Evolutionary conservation across 139 green algal genomes (phyloP).

Genomic region (Micractinium conductrix): DNA sequence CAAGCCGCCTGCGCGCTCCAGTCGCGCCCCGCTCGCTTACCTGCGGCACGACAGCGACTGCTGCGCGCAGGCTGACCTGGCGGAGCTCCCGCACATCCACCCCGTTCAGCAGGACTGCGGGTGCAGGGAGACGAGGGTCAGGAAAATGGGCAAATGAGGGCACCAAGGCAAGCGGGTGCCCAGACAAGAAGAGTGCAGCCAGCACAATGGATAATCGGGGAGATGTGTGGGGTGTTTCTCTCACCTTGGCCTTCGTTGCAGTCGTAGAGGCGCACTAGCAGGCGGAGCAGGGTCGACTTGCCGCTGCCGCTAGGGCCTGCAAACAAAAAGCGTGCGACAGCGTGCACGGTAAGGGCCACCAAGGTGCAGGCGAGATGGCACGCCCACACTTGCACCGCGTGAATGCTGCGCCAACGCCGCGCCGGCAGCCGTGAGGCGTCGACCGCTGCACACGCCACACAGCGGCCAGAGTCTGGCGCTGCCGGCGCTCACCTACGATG

Average conservation of each 20-base stretch:
- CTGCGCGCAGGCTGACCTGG: slow-evolving; percentile 59
- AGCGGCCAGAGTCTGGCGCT: no score
- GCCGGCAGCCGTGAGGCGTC: no score
- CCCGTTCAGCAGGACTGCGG: slow-evolving; percentile 60
- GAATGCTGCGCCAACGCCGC: no score
- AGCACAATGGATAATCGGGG: not conserved
- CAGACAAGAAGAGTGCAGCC: not conserved
- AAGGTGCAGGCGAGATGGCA: no score
- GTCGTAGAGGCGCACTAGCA: slow-evolving; percentile 82
- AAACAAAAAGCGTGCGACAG: no score
- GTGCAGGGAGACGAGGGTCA: not conserved
- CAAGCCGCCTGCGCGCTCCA: no score
- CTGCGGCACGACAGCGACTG: slow-evolving; percentile 92
- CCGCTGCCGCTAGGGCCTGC: slow-evolving; percentile 49
- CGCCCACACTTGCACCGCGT: no score
- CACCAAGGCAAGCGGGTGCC: no score
- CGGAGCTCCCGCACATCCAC: slow-evolving; percentile 73
- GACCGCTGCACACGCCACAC: no score
- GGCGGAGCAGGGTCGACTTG: slow-evolving; percentile 67
- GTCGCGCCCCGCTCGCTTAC: no score
- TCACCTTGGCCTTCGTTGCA: slow-evolving; percentile 22
- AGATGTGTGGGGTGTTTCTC: not conserved
- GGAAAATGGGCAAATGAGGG: not conserved
- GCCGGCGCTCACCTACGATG: slow-evolving; percentile 44
- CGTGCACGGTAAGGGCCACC: no score